Evolutionary conservation across 768 basidiomycete species (phyloP).

Genomic region (Suillus subluteus): DNA sequence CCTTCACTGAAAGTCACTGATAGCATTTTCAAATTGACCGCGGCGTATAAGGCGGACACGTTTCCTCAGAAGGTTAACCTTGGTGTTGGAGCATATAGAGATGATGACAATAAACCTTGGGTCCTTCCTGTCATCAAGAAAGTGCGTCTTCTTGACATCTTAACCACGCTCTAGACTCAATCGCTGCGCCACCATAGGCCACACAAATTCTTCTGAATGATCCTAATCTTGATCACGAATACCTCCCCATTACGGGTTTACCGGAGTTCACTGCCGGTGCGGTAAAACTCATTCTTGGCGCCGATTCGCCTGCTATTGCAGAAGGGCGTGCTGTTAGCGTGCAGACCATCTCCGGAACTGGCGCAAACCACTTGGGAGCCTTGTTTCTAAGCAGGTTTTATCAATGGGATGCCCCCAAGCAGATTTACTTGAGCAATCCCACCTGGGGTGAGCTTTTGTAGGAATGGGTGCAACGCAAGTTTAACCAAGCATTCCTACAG

Average conservation of each 20-base stretch:
- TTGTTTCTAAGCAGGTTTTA: conserved; percentile 88
- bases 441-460: conserved; percentile 71
- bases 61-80: conserved; percentile 84
- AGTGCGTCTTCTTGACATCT: conserved; percentile 43
- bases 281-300: conserved; percentile 79
- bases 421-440: conserved; percentile 86
- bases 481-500: conserved; percentile 39
- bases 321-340: conserved; percentile 77
- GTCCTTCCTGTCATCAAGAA: conserved; percentile 90
- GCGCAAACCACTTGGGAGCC: conserved; percentile 92
- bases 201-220: conserved; percentile 70
- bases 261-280: conserved; percentile 82
- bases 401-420: conserved; percentile 63
- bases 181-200: conserved; percentile 50
- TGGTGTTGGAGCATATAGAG: conserved; percentile 92
- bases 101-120: conserved; percentile 88
- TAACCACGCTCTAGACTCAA: conserved; percentile 10
- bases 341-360: conserved; percentile 95
- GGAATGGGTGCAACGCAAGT: conserved; percentile 2
- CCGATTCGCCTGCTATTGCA: conserved; percentile 68
- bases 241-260: conserved; percentile 88
- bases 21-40: conserved; percentile 91
- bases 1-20: conserved; percentile 16
- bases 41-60: conserved; percentile 83
- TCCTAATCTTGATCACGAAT: conserved; percentile 85